Evolutionary conservation across 495 filamentous ascomycete species (phyloP).

Genomic region (Aspergillus asperescens): DNA sequence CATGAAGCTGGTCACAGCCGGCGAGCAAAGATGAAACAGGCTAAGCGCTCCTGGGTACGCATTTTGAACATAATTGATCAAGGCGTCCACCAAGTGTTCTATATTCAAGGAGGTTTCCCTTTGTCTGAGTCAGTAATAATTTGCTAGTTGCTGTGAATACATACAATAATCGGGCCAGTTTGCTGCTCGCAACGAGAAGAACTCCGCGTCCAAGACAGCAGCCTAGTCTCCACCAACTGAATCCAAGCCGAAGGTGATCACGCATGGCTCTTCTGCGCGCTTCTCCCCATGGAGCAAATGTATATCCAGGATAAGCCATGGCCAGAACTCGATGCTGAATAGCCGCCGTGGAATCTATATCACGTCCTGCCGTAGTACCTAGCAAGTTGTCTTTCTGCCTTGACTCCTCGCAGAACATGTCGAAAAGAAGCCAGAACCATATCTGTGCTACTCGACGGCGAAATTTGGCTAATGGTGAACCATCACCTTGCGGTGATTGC

Average conservation of each 20-base stretch:
- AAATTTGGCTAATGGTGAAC: not conserved
- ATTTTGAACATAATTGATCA: conserved; percentile 3
- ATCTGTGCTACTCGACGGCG: not conserved
- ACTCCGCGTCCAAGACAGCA: not conserved
- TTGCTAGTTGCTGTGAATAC: not conserved
- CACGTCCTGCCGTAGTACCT: not conserved
- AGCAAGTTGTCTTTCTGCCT: not conserved
- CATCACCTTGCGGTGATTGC: not conserved
- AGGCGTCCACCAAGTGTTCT: not conserved
- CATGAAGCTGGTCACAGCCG: not conserved
- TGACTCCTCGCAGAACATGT: not conserved
- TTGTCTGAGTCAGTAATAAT: not conserved
- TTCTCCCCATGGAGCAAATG: not conserved
- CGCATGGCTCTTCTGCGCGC: not conserved
- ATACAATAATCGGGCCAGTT: not conserved
- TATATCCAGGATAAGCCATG: not conserved
- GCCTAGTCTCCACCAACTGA: not conserved
- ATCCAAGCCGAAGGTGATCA: not conserved
- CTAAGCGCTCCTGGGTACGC: not conserved
- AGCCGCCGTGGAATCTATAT: not conserved
- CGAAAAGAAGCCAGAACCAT: not conserved
- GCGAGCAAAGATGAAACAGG: not conserved
- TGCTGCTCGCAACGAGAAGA: not conserved
- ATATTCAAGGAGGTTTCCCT: not conserved
- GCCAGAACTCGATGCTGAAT: not conserved